phyloP scores from a whole-genome alignment of 345 rosid species.

The Mangifera indica region DNA sequence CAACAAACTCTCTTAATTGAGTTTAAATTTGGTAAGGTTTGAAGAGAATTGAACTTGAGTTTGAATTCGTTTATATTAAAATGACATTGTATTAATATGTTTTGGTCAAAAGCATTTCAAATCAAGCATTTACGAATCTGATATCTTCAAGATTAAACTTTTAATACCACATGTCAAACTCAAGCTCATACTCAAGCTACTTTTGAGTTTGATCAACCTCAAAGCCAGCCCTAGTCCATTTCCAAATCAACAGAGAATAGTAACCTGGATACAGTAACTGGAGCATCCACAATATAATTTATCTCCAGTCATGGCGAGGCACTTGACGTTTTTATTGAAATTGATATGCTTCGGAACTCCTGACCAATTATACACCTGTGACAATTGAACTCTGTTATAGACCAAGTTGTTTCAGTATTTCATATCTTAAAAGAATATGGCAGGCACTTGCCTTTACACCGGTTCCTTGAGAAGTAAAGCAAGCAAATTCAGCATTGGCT shows the following conservation, averaged over 20 bases:
- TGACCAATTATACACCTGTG: constrained; percentile 61
- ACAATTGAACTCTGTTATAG: neutral
- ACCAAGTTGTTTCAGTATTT: neutral
- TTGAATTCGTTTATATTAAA: too few species aligned
- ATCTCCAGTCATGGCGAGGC: constrained; percentile 49
- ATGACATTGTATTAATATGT: too few species aligned
- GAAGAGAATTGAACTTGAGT: too few species aligned
- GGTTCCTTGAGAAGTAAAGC: constrained; percentile 50
- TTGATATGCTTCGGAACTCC: constrained; percentile 53
- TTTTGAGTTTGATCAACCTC: too few species aligned
- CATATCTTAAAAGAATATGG: neutral
- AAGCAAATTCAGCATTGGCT: constrained; percentile 46
- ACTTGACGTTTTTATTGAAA: constrained; percentile 45
- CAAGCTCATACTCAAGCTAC: too few species aligned
- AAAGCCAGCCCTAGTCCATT: too few species aligned
- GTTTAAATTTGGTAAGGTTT: too few species aligned
- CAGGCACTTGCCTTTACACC: constrained; percentile 52
- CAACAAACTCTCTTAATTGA: too few species aligned
- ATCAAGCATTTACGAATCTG: too few species aligned
- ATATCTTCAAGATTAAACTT: too few species aligned
- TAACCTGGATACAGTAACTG: constrained; percentile 59
- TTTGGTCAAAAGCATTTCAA: too few species aligned
- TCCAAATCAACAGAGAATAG: neutral
- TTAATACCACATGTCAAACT: too few species aligned
- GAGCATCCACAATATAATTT: constrained; percentile 59